Evolutionary conservation across 2,329 filamentous ascomycete genomes (phyloP), one percentile per base, ranked within the genome.

Genomic region (Bipolaris bicolor): DNA sequence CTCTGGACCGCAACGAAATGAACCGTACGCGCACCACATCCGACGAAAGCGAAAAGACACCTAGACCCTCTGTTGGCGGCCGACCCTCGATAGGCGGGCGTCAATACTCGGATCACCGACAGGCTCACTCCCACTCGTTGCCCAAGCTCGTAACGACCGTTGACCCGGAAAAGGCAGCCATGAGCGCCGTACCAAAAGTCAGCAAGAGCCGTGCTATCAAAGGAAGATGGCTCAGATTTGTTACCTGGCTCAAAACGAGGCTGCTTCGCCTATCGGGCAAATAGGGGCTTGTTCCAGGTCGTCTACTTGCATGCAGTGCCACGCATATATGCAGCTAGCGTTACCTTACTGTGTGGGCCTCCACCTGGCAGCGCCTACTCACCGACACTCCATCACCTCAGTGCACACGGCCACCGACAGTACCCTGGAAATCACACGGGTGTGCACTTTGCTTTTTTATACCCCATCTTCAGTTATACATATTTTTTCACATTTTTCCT

Each of bases 241-340:
- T 84, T 52, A 83, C 83, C 1, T 86, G 84, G 84, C 75, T 84
- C 58, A 79, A 81, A 66, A 86, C 83, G 31, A 77, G 83, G 56
- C 69, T 86, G 55, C 79, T 85, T 62, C 82, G 83, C 62, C 77
- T 84, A 49, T 69, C 69, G 22, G 66, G 66, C 52, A 56, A 47
- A 29, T 60, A 60, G 53, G 6, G 13, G n/a, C 13, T 46, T 26
- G 16, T 31, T 31, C 29, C 29, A 36, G 34, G 15, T 36, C 29
- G 10, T 31, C 29, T 31, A 31, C n/a, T 24, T 15, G 26, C 41
- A 46, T 49, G 33, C 49, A 49, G 44, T 20, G 49, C 44, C 45
- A 52, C 49, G 36, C 48, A 51, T 26, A 51, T 16, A 26, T 20
- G 31, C 39, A 55, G 39, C n/a, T 20, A 15, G 6, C 40, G n/a